Evolutionary conservation across 208 protist species (phyloP).

Genomic region (Trypanosoma caninum): DNA sequence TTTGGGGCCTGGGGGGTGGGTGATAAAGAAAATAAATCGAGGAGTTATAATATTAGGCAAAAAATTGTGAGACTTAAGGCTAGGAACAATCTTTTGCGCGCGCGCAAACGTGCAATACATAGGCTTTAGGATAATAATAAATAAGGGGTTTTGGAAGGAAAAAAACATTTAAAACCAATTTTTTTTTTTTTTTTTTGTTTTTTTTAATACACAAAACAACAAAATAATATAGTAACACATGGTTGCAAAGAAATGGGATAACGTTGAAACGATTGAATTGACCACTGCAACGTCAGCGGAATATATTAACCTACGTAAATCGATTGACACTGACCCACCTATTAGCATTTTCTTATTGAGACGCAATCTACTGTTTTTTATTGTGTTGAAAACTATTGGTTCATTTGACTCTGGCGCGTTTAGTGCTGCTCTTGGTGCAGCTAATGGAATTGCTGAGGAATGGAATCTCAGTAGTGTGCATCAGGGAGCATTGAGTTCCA

Average conservation of each 20-base stretch:
- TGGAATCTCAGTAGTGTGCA: constrained; percentile 49
- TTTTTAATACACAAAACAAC: not conserved
- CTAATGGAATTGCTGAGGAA: constrained; percentile 65
- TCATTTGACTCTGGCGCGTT: constrained; percentile 90
- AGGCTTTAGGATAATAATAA: too few species aligned
- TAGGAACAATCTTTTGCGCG: too few species aligned
- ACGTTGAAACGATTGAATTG: not conserved
- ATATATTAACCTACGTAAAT: not conserved
- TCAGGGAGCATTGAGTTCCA: constrained; percentile 71
- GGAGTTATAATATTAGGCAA: too few species aligned
- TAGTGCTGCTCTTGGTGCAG: constrained; percentile 68
- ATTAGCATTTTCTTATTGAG: constrained; percentile 27
- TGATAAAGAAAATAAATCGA: too few species aligned
- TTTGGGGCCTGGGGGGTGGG: too few species aligned
- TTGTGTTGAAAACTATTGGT: constrained; percentile 76
- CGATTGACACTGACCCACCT: not conserved
- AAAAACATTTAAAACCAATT: too few species aligned
- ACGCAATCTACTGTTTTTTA: constrained; percentile 75
- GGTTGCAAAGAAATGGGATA: constrained; percentile 3
- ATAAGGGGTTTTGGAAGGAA: too few species aligned
- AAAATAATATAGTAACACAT: not conserved
- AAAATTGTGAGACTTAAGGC: too few species aligned
- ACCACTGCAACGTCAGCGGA: not conserved
- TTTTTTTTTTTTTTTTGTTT: not conserved
- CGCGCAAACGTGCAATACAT: not conserved